Evolutionary conservation across 441 rosid species (phyloP).

Genomic region (Sinapis alba): DNA sequence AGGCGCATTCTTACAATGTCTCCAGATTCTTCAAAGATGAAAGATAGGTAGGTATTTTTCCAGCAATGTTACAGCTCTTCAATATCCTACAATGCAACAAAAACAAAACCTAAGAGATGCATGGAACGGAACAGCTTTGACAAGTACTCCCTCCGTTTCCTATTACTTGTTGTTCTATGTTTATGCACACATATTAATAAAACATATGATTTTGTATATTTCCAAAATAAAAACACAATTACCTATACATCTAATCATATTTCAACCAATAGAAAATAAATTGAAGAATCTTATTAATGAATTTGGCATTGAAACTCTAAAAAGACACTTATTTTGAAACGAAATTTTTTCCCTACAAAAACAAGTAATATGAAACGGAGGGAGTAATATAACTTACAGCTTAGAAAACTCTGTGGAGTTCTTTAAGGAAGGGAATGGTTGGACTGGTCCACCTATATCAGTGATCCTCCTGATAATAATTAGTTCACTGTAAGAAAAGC

Average conservation of each 20-base stretch:
- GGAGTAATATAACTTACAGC: conserved; percentile 47
- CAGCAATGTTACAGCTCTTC: conserved; percentile 57
- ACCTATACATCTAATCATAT: too few relatives aligned
- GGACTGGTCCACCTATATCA: conserved; percentile 62
- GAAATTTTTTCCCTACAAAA: too few relatives aligned
- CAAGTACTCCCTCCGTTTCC: too few relatives aligned
- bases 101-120: background rate
- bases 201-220: too few relatives aligned
- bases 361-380: too few relatives aligned
- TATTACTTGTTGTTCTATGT: too few relatives aligned
- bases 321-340: too few relatives aligned
- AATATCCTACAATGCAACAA: conserved; percentile 44
- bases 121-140: conserved; percentile 17
- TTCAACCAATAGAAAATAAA: too few relatives aligned
- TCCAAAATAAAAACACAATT: too few relatives aligned
- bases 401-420: conserved; percentile 40
- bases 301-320: too few relatives aligned
- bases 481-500: background rate
- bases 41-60: conserved; percentile 52
- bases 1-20: conserved; percentile 53
- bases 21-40: conserved; percentile 48
- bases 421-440: conserved; percentile 57
- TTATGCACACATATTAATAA: too few relatives aligned
- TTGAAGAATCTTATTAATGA: too few relatives aligned
- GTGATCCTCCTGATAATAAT: conserved; percentile 67